Conservation (phyloP, 208 protist species). For the Trypanosoma boissoni region DNA sequence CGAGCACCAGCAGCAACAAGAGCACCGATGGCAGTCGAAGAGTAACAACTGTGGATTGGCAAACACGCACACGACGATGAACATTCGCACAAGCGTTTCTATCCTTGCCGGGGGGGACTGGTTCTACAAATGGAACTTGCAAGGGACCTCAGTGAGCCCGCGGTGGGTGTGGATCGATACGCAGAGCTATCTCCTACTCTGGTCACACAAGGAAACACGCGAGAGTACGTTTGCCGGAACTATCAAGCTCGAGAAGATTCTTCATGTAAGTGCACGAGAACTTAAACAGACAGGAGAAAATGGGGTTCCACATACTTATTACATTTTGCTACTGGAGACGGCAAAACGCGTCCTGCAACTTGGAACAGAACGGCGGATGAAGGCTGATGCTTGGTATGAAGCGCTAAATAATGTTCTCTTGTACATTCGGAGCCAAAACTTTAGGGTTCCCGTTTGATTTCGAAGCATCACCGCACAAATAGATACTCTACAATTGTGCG, state of each 20-base stretch:
- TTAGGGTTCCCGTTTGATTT: too few species aligned
- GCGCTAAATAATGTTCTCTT: slow-evolving; percentile 72
- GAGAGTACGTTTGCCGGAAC: slow-evolving; percentile 47
- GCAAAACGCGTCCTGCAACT: slow-evolving; percentile 63
- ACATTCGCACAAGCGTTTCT: slow-evolving; percentile 61
- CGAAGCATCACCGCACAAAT: too few species aligned
- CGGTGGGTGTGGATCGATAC: slow-evolving; percentile 81
- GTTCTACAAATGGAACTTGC: slow-evolving; percentile 82
- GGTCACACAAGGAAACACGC: slow-evolving; percentile 65
- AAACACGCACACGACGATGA: slow-evolving; percentile 52
- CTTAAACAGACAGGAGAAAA: slow-evolving; percentile 43
- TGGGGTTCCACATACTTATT: slow-evolving; percentile 56
- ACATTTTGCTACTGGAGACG: slow-evolving; percentile 73
- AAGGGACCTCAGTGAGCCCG: slow-evolving; percentile 39
- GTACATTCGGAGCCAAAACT: slow-evolving; percentile 46
- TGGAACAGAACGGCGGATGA: slow-evolving; percentile 61
- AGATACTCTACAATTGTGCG: too few species aligned
- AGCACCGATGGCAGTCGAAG: neutral
- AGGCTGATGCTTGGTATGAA: slow-evolving; percentile 79
- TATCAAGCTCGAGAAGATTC: slow-evolving; percentile 64
- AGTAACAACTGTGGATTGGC: slow-evolving; percentile 26
- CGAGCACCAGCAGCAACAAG: neutral
- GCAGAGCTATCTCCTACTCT: slow-evolving; percentile 72
- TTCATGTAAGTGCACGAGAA: slow-evolving; percentile 49
- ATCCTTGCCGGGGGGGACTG: slow-evolving; percentile 69